phyloP scores from a whole-genome alignment of 1,284 basidiomycete genomes.

The Boletus semigastroideus region DNA sequence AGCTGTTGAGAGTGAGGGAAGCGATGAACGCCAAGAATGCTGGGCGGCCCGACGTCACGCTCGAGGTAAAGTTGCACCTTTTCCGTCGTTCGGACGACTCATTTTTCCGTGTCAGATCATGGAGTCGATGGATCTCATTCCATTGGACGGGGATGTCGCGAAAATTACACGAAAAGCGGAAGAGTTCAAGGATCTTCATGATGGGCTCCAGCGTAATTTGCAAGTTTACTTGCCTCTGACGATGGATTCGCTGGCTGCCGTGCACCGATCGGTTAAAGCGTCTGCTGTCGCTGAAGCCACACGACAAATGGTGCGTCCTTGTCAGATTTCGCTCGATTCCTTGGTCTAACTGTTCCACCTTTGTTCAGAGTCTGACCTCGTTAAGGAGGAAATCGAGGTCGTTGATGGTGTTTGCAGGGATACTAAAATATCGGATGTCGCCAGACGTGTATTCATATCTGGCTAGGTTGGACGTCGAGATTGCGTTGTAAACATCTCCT shows the following conservation, averaged over 20 bases:
- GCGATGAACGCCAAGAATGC: conserved; percentile 74
- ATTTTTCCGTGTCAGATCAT: conserved; percentile 58
- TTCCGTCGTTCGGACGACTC: not conserved
- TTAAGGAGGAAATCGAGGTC: conserved; percentile 75
- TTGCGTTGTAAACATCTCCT: conserved; percentile 66
- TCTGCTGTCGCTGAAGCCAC: conserved; percentile 70
- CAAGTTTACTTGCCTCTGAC: conserved; percentile 88
- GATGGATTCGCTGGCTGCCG: conserved; percentile 89
- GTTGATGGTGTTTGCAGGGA: conserved; percentile 68
- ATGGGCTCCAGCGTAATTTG: conserved; percentile 87
- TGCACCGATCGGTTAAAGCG: conserved; percentile 78
- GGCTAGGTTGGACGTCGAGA: conserved; percentile 75
- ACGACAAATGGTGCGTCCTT: conserved; percentile 63
- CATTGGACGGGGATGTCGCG: conserved; percentile 83
- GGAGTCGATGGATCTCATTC: conserved; percentile 87
- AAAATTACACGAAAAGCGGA: conserved; percentile 87
- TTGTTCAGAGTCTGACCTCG: conserved; percentile 53
- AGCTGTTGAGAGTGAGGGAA: too few species aligned
- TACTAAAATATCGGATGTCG: conserved; percentile 77
- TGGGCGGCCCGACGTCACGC: conserved; percentile 72
- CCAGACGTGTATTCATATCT: conserved; percentile 91
- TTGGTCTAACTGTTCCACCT: conserved; percentile 3
- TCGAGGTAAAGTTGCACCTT: conserved; percentile 62
- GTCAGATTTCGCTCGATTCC: not conserved
- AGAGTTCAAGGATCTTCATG: conserved; percentile 86